These are phyloP conservation scores for Pyrenophora tritici-repentis DNA, from an alignment of 2,329 filamentous ascomycete genomes.

Conservation along the genomic window DNA sequence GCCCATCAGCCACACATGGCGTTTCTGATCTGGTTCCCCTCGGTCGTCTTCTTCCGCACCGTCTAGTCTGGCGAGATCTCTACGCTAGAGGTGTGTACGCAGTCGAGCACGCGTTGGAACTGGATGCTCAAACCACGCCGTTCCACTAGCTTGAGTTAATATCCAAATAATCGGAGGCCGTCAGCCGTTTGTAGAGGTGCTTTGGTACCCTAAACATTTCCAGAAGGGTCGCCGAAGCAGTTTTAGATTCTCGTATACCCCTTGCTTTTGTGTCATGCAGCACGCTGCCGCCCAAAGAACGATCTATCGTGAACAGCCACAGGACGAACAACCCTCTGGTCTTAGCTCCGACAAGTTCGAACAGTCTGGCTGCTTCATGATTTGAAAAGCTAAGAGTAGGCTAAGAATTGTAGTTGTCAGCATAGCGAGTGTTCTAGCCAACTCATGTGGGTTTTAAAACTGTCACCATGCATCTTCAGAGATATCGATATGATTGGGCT, in stretches of 20 bases:
- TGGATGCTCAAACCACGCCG: neutral
- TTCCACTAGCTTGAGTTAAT: neutral
- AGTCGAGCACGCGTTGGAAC: neutral
- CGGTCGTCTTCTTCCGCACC: slow-evolving; percentile 1
- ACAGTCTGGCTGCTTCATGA: neutral
- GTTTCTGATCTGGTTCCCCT: neutral
- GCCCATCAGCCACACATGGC: slow-evolving; percentile 7
- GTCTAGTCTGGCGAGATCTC: neutral
- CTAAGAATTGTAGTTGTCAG: no score
- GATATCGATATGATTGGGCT: slow-evolving; percentile 5
- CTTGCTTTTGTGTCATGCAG: slow-evolving; percentile 2
- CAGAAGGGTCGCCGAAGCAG: slow-evolving; percentile 4
- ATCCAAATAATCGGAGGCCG: neutral
- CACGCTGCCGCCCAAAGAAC: slow-evolving; percentile 1
- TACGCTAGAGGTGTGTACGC: neutral
- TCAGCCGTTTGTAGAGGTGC: neutral
- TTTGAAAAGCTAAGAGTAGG: neutral
- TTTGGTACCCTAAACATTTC: neutral
- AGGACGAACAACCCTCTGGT: slow-evolving; percentile 1
- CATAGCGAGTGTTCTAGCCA: slow-evolving; percentile 2
- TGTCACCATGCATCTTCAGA: slow-evolving; percentile 2
- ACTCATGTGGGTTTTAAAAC: neutral
- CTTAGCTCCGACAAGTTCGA: neutral
- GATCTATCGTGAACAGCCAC: neutral
- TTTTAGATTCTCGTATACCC: slow-evolving; percentile 1